Evolutionary conservation across 352 stramenopile genomes (phyloP), one percentile per base, ranked within the genome.

Genomic region (Blastocystis sp.): DNA sequence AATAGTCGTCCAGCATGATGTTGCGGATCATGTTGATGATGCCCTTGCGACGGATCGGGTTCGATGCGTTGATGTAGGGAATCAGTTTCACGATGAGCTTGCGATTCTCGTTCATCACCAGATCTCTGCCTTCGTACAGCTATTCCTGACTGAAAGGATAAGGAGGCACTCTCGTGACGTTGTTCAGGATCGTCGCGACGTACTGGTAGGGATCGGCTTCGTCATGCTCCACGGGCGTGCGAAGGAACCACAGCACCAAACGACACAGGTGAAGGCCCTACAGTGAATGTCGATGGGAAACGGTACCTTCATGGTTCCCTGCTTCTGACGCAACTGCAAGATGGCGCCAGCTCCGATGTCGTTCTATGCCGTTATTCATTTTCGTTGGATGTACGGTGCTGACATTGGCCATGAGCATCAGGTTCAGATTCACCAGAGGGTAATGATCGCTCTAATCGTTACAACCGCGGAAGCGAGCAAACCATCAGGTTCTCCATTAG

Each of bases 401-500:
- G 1, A 79, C 69, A 14, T 79, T 79, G n/a, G 69, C 69, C 4
- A 79, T 17, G 41, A 79, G 48, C 69, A 79, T 79, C 69, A 79
- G 40, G 28, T 79, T 79, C 21, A 79, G 69, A 41, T 79, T 79
- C 4, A 79, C 38, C 28, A 79, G 69, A 7, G 69, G 69, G 40
- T 79, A 79, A 2, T 79, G 56, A 10, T 79, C 69, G 5, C 60
- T 48, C 69, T 79, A 64, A 34, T 19, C 2, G 14, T 41, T 40
- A 23, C 62, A 9, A 19, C 10, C 2, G 17, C 2, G 52, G 28
- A 48, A 79, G 14, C 11, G 21, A 62, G 28, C 2, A 2, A 19
- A 79, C 69, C 69, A 79, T 79, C 21, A 79, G 52, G 14, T 79
- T 79, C 52, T 79, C 69, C 69, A 79, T 79, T 11, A 79, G 69